These are phyloP conservation scores for Ciborinia camelliae DNA, from an alignment of 2,329 filamentous ascomycete species.

Conservation along the genomic window DNA sequence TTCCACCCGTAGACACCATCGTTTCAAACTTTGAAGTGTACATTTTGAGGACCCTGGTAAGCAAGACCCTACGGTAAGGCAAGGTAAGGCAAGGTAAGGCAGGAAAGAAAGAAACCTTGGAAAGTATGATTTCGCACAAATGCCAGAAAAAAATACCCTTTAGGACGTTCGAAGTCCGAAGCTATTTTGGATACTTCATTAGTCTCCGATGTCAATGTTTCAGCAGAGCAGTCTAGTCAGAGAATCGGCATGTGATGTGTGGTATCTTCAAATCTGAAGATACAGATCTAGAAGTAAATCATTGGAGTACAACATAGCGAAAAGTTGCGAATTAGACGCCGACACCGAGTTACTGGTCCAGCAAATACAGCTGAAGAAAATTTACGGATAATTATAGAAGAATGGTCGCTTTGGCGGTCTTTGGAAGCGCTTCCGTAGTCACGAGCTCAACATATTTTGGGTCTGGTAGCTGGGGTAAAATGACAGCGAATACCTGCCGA, in stretches of 20 bases:
- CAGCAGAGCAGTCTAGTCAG: neutral
- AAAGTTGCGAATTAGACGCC: constrained; percentile 3
- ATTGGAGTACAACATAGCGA: constrained; percentile 5
- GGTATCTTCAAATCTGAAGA: neutral
- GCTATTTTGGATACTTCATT: neutral
- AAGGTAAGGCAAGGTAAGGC: neutral
- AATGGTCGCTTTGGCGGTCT: constrained; percentile 7
- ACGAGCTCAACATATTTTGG: constrained; percentile 6
- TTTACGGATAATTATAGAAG: constrained; percentile 13
- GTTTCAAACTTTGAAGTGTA: constrained; percentile 2
- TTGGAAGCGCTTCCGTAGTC: constrained; percentile 9
- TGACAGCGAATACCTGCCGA: constrained; percentile 6
- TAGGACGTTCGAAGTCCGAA: neutral
- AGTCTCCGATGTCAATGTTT: neutral
- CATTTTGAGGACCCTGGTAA: neutral
- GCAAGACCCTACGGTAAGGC: neutral
- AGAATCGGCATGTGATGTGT: neutral
- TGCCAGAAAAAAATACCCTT: too few species aligned
- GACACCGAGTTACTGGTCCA: constrained; percentile 2
- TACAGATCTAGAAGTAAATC: neutral
- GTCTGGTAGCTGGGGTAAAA: constrained; percentile 9
- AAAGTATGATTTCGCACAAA: neutral
- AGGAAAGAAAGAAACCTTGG: neutral
- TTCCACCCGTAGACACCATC: neutral
- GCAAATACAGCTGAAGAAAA: neutral